These are phyloP conservation scores for Dactylorhiza incarnata DNA, from an alignment of 106 monocot genomes.

Conservation along the genomic window DNA sequence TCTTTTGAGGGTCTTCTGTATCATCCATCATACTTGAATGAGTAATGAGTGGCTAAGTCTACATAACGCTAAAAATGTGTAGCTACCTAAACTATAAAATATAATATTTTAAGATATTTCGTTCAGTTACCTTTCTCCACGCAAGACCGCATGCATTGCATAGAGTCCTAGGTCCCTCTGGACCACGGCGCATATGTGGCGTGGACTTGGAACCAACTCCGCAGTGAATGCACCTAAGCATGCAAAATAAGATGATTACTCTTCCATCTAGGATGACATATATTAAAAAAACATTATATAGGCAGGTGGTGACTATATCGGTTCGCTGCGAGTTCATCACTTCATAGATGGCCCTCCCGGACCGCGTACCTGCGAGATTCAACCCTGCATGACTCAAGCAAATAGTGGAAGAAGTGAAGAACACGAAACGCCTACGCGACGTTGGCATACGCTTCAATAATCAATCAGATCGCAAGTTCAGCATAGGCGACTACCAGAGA, in stretches of 20 bases:
- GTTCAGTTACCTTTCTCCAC: constrained; percentile 34
- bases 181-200: constrained; percentile 55
- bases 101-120: background rate
- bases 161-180: constrained; percentile 45
- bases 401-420: no score
- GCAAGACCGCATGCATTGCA: constrained; percentile 62
- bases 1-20: constrained; percentile 18
- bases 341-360: no score
- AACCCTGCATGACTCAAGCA: no score
- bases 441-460: no score
- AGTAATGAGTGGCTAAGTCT: constrained; percentile 3
- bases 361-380: no score
- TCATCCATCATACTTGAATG: background rate
- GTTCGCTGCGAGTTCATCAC: no score
- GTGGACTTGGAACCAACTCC: constrained; percentile 39
- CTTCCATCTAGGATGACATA: background rate
- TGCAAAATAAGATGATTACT: background rate
- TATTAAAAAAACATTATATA: background rate
- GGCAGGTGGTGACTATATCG: no score
- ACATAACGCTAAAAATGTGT: background rate
- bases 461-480: no score
- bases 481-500: no score
- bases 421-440: no score
- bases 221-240: constrained; percentile 33
- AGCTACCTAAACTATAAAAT: background rate